Conservation (phyloP, 352 stramenopile genomes). For the Globisporangium perplexum region DNA sequence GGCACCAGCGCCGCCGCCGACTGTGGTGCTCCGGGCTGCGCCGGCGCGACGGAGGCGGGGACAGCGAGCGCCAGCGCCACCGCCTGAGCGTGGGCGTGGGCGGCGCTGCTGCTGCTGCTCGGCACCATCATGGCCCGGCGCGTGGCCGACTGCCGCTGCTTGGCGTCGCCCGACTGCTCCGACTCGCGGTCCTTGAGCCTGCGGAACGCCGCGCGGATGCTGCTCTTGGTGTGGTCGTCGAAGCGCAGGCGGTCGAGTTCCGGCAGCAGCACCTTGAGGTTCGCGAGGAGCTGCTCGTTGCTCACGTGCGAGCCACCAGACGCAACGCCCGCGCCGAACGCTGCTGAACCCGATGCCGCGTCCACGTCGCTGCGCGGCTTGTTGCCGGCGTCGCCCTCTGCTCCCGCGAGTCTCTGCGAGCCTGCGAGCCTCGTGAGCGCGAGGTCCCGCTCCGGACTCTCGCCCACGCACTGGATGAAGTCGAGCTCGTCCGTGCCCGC, state of each 20-base stretch:
- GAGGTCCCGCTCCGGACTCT: not conserved
- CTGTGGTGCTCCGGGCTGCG: no score
- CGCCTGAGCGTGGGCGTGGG: not conserved
- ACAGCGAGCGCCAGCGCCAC: not conserved
- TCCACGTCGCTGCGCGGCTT: not conserved
- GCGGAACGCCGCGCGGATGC: conserved; percentile 44
- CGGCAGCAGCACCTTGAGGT: conserved; percentile 40
- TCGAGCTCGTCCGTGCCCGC: conserved; percentile 34
- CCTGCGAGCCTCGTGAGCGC: not conserved
- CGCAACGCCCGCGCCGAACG: not conserved
- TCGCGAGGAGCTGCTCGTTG: conserved; percentile 43
- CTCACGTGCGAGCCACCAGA: conserved; percentile 17
- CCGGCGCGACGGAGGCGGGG: not conserved
- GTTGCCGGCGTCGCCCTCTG: not conserved
- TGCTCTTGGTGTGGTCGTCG: conserved; percentile 54
- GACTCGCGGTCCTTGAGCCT: conserved; percentile 30
- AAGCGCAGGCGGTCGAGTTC: conserved; percentile 50
- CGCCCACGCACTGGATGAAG: conserved; percentile 25
- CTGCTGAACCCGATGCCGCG: not conserved
- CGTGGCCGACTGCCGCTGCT: conserved; percentile 11
- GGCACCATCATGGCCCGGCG: conserved; percentile 4
- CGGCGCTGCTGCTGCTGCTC: not conserved
- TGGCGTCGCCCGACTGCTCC: conserved; percentile 2
- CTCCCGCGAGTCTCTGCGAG: not conserved
- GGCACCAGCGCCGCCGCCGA: not conserved